These are phyloP conservation scores for Eimeria acervulina DNA, from an alignment of 169 alveolate genomes.

Conservation along the genomic window DNA sequence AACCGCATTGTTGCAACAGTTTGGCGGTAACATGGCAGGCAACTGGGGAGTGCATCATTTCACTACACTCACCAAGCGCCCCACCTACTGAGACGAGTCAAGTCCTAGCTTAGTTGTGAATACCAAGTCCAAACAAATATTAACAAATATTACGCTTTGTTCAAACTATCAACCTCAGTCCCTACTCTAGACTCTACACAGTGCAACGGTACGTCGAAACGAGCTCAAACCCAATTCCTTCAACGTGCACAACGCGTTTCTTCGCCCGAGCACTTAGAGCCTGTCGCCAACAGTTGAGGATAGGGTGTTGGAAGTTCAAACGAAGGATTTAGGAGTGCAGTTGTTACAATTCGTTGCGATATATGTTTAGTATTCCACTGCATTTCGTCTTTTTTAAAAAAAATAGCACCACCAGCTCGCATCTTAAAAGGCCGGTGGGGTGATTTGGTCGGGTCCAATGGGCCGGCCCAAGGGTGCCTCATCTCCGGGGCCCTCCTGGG, in stretches of 20 bases:
- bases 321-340: background rate
- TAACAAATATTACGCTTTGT: too few species aligned
- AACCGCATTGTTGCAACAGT: background rate
- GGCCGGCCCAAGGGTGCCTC: conserved; percentile 60
- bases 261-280: background rate
- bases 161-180: background rate
- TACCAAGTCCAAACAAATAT: too few species aligned
- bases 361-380: background rate
- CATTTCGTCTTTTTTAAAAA: background rate
- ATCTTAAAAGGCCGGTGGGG: conserved; percentile 67
- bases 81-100: too few species aligned
- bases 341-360: background rate
- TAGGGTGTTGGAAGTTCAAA: background rate
- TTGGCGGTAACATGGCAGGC: background rate
- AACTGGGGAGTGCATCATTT: background rate
- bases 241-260: background rate
- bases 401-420: background rate
- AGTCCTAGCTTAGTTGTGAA: too few species aligned
- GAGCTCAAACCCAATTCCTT: background rate
- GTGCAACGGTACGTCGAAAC: background rate
- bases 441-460: conserved; percentile 48
- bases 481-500: conserved; percentile 33
- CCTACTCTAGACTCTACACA: background rate
- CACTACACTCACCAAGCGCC: too few species aligned
- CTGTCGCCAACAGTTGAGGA: background rate